phyloP scores from a whole-genome alignment of 768 basidiomycete genomes.

The Termitomyces sp. region DNA sequence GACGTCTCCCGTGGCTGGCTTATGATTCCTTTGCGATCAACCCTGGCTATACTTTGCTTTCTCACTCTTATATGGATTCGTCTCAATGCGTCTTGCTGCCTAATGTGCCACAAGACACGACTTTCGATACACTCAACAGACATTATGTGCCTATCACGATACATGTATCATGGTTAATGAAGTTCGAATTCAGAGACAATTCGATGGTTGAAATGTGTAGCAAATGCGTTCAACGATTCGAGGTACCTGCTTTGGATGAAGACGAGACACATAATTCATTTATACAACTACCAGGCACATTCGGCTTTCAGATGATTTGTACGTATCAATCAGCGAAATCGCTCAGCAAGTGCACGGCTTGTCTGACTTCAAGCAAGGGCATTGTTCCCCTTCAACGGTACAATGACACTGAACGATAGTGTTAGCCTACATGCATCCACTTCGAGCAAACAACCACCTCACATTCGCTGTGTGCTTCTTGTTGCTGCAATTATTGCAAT shows the following conservation, averaged over 20 bases:
- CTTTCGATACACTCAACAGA: too few relatives aligned
- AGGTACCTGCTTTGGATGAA: too few relatives aligned
- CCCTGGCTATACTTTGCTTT: too few relatives aligned
- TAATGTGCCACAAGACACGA: too few relatives aligned
- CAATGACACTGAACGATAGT: slow-evolving; percentile 26
- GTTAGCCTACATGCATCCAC: background rate
- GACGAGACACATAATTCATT: background rate
- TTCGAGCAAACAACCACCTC: background rate
- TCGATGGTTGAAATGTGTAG: too few relatives aligned
- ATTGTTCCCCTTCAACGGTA: slow-evolving; percentile 16
- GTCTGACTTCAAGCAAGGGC: slow-evolving; percentile 24
- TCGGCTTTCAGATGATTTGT: background rate
- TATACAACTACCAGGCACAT: background rate
- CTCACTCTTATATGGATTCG: too few relatives aligned
- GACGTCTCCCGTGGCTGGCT: background rate
- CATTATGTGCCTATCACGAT: too few relatives aligned
- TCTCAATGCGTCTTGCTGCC: too few relatives aligned
- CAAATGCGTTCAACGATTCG: too few relatives aligned
- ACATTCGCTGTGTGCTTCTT: slow-evolving; percentile 33
- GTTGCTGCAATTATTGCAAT: slow-evolving; percentile 30
- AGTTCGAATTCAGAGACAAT: too few relatives aligned
- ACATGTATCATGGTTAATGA: too few relatives aligned
- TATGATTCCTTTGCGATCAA: background rate
- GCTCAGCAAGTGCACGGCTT: slow-evolving; percentile 28
- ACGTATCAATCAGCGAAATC: slow-evolving; percentile 2